phyloP scores from a whole-genome alignment of 805 yeast species.

The Metschnikowia lochheadii region DNA sequence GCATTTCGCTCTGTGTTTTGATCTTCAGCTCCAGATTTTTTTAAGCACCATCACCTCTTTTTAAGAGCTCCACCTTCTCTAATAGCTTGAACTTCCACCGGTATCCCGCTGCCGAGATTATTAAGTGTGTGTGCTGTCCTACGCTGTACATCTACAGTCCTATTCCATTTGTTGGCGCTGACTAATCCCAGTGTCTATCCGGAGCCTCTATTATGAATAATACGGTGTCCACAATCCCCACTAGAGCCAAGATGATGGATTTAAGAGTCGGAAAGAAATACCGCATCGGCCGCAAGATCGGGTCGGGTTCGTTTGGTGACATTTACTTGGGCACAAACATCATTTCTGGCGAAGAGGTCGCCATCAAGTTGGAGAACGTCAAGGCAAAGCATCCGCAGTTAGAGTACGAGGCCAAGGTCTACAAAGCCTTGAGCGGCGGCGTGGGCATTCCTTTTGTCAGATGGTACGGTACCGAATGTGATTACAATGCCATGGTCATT shows the following conservation, averaged over 20 bases:
- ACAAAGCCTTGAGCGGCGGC: conserved; percentile 91
- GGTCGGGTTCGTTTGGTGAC: conserved; percentile 97
- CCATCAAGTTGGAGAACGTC: conserved; percentile 87
- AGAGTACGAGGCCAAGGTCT: conserved; percentile 95
- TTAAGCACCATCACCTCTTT: background rate
- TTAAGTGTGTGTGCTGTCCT: background rate
- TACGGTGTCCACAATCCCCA: conserved; percentile 11
- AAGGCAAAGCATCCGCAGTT: conserved; percentile 94
- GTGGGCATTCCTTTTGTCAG: conserved; percentile 96
- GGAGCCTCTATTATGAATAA: conserved; percentile 14
- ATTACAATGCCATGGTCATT: conserved; percentile 94
- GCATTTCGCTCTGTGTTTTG: conserved; percentile 4
- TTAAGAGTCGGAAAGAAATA: conserved; percentile 90
- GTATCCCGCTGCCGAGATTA: background rate
- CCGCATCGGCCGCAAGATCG: conserved; percentile 91
- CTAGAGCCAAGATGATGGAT: conserved; percentile 40
- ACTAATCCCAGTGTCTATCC: background rate
- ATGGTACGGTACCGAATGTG: conserved; percentile 96
- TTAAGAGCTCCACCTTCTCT: background rate
- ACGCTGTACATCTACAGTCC: background rate
- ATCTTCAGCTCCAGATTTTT: background rate
- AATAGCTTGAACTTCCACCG: background rate
- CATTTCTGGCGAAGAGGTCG: conserved; percentile 96
- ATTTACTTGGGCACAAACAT: conserved; percentile 90
- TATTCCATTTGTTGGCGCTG: background rate